Conservation (phyloP, 2,329 filamentous ascomycete species). For the Calonectria naviculata region DNA sequence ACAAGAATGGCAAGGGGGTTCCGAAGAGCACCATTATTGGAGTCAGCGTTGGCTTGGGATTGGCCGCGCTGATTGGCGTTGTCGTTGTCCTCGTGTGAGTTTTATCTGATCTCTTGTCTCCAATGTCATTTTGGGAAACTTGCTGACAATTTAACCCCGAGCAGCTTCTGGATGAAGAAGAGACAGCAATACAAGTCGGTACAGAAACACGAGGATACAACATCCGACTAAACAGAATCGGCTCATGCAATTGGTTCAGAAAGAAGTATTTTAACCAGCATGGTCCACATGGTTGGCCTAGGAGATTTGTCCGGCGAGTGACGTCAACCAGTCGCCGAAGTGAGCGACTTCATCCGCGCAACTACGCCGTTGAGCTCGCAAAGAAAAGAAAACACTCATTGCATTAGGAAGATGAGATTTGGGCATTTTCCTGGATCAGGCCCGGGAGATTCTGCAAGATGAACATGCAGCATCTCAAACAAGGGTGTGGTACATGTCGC, state of each 20-base stretch:
- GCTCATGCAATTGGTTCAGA: not conserved
- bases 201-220: not conserved
- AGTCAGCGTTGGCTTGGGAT: slow-evolving; percentile 57
- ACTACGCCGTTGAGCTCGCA: no score
- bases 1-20: slow-evolving; percentile 42
- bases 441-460: no score
- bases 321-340: no score
- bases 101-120: not conserved
- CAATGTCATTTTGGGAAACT: not conserved
- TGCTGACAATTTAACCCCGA: not conserved
- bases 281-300: no score
- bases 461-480: not conserved
- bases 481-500: not conserved
- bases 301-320: no score
- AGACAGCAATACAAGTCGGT: not conserved
- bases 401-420: no score
- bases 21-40: slow-evolving; percentile 61
- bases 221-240: not conserved
- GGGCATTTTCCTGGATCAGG: no score
- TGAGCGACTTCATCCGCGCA: no score
- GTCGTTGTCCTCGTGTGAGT: slow-evolving; percentile 47
- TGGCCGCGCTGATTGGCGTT: slow-evolving; percentile 49
- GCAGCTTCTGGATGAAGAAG: not conserved
- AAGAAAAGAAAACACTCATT: no score
- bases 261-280: no score